These are phyloP conservation scores for Candolleomyces efflorescens DNA, from an alignment of 768 basidiomycete genomes.

Conservation along the genomic window DNA sequence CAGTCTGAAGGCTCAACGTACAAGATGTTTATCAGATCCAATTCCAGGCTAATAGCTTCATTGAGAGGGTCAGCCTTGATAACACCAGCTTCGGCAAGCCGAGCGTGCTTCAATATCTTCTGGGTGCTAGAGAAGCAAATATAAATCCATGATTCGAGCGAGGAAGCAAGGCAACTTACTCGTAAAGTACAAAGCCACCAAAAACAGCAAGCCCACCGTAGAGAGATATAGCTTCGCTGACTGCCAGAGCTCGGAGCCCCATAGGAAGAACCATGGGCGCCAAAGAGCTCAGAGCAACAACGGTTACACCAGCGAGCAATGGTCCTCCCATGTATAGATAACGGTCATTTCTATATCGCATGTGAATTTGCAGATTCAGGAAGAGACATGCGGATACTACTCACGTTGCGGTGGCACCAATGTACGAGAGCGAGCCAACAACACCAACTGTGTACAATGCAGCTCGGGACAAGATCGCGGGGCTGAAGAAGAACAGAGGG, in stretches of 20 bases:
- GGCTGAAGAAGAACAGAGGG: slow-evolving; percentile 85
- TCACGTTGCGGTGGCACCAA: slow-evolving; percentile 83
- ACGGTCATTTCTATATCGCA: slow-evolving; percentile 55
- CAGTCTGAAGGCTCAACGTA: slow-evolving; percentile 27
- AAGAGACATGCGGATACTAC: slow-evolving; percentile 13
- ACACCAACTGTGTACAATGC: slow-evolving; percentile 85
- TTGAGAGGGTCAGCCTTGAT: slow-evolving; percentile 71
- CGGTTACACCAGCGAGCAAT: slow-evolving; percentile 83
- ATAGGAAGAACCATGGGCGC: slow-evolving; percentile 89
- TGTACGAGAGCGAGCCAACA: slow-evolving; percentile 81
- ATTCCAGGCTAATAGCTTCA: slow-evolving; percentile 73
- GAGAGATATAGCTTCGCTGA: slow-evolving; percentile 73
- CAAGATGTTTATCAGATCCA: slow-evolving; percentile 92
- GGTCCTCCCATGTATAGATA: slow-evolving; percentile 86
- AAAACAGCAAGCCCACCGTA: slow-evolving; percentile 91
- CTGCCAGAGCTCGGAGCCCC: slow-evolving; percentile 69
- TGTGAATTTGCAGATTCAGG: not conserved
- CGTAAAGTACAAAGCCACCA: slow-evolving; percentile 80
- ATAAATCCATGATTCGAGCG: not conserved
- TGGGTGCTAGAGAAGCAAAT: slow-evolving; percentile 53
- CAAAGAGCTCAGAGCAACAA: slow-evolving; percentile 81
- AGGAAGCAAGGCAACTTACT: slow-evolving; percentile 42
- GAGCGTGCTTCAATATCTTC: slow-evolving; percentile 75
- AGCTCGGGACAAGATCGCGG: slow-evolving; percentile 80
- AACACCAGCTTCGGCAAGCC: slow-evolving; percentile 63